Evolutionary conservation across 257 asterid genomes (phyloP), one percentile per base, ranked within the genome.

Genomic region (Rhazya stricta): DNA sequence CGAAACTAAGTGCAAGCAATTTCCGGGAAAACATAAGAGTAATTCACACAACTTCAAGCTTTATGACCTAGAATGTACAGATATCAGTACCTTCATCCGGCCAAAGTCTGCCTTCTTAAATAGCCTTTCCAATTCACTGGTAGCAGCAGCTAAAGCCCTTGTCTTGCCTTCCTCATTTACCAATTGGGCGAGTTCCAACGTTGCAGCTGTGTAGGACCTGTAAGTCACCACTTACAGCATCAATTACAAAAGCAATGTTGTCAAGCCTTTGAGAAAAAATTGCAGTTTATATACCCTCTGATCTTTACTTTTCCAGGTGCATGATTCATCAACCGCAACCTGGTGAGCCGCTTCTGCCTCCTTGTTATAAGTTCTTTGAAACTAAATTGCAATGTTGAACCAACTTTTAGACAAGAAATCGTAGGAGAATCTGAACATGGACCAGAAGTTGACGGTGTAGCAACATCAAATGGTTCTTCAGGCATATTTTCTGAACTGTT

Each of bases 101-200:
- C 83, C 81, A 74, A 95, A 95, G 80, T 92, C 91, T 80, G 88
- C 97, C 86, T 94, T 95, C 87, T 82, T 91, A 83, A 95, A 95
- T 68, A 95, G 86, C 79, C 89, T 88, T 80, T 95, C 98, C 87
- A 95, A 83, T 88, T 95, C 99, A 70, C 72, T 85, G 67, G 98
- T 84, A 42, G 99, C 99, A 83, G 95, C 98, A 83, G 88, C 93
- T 79, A 95, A 86, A 78, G 94, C 96, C 54, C 79, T 83, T 77
- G 89, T 85, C 82, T 95, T 92, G 66, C 85, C 96, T 77, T 86
- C 98, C 61, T 91, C 96, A 84, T 83, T 87, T 78, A 42, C 82
- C 77, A 73, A 77, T 80, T 87, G 88, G 1, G 96, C 84, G 75
- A 87, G 91, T 86, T 89, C 98, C 77, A 95, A 76, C 61, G 99